Evolutionary conservation across 352 stramenopile species (phyloP), one percentile per base, ranked within the genome.

Genomic region (Globisporangium paddicum): DNA sequence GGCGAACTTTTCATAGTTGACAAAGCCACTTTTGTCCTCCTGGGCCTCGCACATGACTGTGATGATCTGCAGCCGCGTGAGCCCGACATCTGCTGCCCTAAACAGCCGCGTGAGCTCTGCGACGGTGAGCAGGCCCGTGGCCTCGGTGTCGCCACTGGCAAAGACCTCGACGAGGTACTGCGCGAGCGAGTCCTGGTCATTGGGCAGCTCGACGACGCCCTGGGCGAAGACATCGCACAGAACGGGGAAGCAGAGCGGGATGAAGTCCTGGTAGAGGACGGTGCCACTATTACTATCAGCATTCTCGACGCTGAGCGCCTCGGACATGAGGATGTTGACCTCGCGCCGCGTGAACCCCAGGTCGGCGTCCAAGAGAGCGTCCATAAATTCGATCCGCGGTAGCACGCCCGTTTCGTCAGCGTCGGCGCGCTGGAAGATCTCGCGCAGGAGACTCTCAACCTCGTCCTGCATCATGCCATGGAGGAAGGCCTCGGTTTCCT

Each of bases 401-500:
- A 91, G 28, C 11, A 59, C 69, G 5, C 83, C 83, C 3, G 54
- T 58, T 32, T 89, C 77, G 46, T 87, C 74, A 0, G 73, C 58
- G 48, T 91, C 83, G 6, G 73, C 60, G 25, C 82, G 81, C 55
- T 88, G 79, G 54, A 93, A 86, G 62, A 84, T 88, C 55, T 93
- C 83, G 2, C 78, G 73, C 55, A 93, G 60, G 23, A 91, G 69
- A 64, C 78, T 89, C 50, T 93, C 83, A 52, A 89, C 76, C 50
- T 93, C 83, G 53, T 93, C 83, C 48, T 88, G 83, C 72, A 84
- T 82, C 70, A 91, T 82, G 32, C 83, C 81, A 59, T 93, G 83
- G n/a, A 90, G 53, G 40, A 93, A 76, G 32, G 74, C 63, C 37
- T 87, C 73, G 7, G 60, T 57, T 18, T 81, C 65, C 37, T 69